These are phyloP conservation scores for Scheffersomyces ergatensis DNA, from an alignment of 805 yeast genomes.

Conservation along the genomic window DNA sequence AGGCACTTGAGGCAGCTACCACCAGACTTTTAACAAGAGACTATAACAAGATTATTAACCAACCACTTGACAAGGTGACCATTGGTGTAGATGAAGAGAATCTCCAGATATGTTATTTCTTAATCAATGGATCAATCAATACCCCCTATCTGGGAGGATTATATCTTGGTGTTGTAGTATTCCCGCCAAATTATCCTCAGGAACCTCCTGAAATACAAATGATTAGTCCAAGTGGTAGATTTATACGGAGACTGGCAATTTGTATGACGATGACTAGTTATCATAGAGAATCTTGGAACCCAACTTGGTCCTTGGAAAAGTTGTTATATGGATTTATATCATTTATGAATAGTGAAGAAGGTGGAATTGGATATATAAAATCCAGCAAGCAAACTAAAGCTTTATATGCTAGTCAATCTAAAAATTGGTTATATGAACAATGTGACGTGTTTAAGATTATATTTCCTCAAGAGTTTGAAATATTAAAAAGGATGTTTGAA, in stretches of 20 bases:
- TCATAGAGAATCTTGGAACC: slow-evolving; percentile 14
- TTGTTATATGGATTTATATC: slow-evolving; percentile 13
- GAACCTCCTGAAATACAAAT: slow-evolving; percentile 16
- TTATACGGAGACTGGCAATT: slow-evolving; percentile 7
- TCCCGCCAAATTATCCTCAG: slow-evolving; percentile 13
- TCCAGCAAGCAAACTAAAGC: not conserved
- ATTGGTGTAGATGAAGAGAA: slow-evolving; percentile 10
- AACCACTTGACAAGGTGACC: slow-evolving; percentile 10
- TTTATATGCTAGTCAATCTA: slow-evolving; percentile 7
- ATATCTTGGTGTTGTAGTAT: slow-evolving; percentile 12
- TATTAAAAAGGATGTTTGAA: slow-evolving; percentile 3
- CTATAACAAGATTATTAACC: slow-evolving; percentile 3
- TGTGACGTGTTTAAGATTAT: slow-evolving; percentile 9
- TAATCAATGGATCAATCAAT: slow-evolving; percentile 10
- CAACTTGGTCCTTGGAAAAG: slow-evolving; percentile 14
- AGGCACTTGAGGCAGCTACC: no score
- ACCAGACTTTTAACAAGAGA: slow-evolving; percentile 6
- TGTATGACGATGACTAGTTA: slow-evolving; percentile 12
- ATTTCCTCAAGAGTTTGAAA: slow-evolving; percentile 11
- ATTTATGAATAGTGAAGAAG: slow-evolving; percentile 10
- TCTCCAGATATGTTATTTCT: slow-evolving; percentile 12
- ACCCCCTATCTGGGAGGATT: slow-evolving; percentile 12
- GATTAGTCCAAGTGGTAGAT: slow-evolving; percentile 15
- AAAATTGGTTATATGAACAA: slow-evolving; percentile 10
- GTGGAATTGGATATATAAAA: slow-evolving; percentile 9